Percentiles rank a stretch among this genome's conserved stretches.
Conservation (phyloP, 2,329 filamentous ascomycete genomes). For the Trichoderma arundinaceum region DNA sequence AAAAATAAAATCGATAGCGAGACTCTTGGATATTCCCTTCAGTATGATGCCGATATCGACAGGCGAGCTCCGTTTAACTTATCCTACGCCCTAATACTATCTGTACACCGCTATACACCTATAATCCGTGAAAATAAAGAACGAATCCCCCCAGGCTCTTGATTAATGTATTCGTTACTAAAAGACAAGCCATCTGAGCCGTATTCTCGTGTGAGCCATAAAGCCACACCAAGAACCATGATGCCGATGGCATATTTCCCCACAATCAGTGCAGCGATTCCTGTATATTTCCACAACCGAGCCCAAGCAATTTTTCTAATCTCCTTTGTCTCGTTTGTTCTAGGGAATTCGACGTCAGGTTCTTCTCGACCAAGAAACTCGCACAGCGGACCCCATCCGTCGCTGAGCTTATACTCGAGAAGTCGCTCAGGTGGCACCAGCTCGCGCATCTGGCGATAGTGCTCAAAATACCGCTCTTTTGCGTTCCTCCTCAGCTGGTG, state of each 20-base stretch:
- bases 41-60: too few species aligned
- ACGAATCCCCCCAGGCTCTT: background rate
- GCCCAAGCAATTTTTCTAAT: slow-evolving; percentile 19
- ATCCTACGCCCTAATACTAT: too few species aligned
- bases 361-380: slow-evolving; percentile 44
- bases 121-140: background rate
- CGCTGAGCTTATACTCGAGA: slow-evolving; percentile 42
- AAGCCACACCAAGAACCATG: background rate
- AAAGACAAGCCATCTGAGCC: background rate
- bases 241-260: background rate
- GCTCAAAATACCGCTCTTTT: slow-evolving; percentile 39
- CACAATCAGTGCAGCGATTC: background rate
- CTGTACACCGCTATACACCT: background rate
- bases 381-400: slow-evolving; percentile 48
- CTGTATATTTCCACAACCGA: background rate
- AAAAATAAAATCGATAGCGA: too few species aligned
- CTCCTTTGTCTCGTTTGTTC: slow-evolving; percentile 42
- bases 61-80: too few species aligned
- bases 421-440: slow-evolving; percentile 38
- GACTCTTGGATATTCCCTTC: too few species aligned
- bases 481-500: slow-evolving; percentile 38
- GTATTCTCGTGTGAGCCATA: background rate
- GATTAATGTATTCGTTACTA: background rate
- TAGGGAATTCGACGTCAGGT: slow-evolving; percentile 42
- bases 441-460: slow-evolving; percentile 41